Evolutionary conservation across 2,329 filamentous ascomycete species (phyloP).

Genomic region (Diplodia sapinea): DNA sequence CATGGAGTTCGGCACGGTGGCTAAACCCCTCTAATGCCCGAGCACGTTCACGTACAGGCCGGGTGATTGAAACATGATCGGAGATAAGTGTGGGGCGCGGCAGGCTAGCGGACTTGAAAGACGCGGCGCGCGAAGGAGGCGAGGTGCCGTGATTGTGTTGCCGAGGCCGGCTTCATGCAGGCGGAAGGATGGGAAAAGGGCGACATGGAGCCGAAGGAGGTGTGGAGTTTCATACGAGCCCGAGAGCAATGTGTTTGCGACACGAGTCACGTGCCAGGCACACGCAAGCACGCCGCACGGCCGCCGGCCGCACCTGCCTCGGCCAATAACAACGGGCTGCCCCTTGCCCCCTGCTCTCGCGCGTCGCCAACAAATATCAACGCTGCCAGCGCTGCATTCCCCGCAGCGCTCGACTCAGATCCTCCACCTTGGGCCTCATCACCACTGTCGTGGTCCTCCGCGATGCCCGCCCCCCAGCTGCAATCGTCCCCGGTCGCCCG

Average conservation of each 20-base stretch:
- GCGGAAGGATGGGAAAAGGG: not conserved
- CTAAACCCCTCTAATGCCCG: not conserved
- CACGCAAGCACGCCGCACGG: not conserved
- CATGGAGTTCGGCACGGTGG: too few relatives aligned
- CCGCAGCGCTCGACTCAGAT: slow-evolving; percentile 14
- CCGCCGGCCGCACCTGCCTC: not conserved
- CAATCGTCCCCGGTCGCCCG: not conserved
- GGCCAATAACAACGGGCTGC: not conserved
- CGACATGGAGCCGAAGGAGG: not conserved
- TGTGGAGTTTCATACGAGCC: not conserved
- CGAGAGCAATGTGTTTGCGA: not conserved
- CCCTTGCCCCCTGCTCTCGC: not conserved
- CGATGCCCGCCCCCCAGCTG: slow-evolving; percentile 4
- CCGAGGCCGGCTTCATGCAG: not conserved
- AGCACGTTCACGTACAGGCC: slow-evolving; percentile 9
- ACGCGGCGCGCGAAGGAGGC: not conserved
- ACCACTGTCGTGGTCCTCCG: not conserved
- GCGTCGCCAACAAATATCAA: slow-evolving; percentile 3
- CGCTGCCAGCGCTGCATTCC: slow-evolving; percentile 1
- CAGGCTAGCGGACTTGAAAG: not conserved
- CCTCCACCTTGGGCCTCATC: slow-evolving; percentile 8
- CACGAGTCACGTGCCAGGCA: not conserved
- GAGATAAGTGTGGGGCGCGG: slow-evolving; percentile 17
- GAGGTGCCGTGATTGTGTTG: not conserved
- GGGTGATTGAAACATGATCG: slow-evolving; percentile 15